These are phyloP conservation scores for Artemisia annua DNA, from an alignment of 129 eudicot genomes.

Conservation along the genomic window DNA sequence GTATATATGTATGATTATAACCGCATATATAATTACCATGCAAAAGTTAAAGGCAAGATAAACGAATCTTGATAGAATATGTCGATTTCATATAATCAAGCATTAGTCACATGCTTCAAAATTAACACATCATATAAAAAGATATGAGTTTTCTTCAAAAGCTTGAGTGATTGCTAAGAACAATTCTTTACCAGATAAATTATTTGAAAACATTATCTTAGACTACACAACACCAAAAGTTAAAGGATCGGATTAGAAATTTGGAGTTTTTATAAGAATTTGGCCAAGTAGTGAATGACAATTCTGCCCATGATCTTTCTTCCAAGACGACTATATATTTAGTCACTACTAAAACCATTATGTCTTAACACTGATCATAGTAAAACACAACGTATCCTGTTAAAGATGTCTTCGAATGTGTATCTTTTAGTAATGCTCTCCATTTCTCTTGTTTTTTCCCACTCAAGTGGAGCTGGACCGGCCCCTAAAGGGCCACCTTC, in stretches of 20 bases:
- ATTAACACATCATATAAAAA: no score
- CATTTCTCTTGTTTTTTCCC: neutral
- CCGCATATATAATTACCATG: no score
- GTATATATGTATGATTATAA: no score
- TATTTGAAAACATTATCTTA: no score
- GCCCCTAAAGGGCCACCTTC: neutral
- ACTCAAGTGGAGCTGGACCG: neutral
- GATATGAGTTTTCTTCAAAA: no score
- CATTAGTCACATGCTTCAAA: no score
- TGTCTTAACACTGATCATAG: neutral
- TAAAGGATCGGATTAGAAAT: neutral
- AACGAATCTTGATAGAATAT: no score
- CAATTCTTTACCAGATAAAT: no score
- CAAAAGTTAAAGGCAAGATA: no score
- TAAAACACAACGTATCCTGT: neutral
- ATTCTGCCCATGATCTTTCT: neutral
- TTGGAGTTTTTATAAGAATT: neutral
- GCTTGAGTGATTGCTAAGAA: no score
- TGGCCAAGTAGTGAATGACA: neutral
- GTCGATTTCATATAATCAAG: no score
- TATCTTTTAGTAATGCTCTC: neutral
- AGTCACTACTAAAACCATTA: neutral
- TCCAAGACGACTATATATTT: constrained; percentile 13
- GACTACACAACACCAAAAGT: no score
- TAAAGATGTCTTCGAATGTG: neutral